Evolutionary conservation across 306 rosid genomes (phyloP), one percentile per base, ranked within the genome.

Genomic region (Begonia loranthoides): DNA sequence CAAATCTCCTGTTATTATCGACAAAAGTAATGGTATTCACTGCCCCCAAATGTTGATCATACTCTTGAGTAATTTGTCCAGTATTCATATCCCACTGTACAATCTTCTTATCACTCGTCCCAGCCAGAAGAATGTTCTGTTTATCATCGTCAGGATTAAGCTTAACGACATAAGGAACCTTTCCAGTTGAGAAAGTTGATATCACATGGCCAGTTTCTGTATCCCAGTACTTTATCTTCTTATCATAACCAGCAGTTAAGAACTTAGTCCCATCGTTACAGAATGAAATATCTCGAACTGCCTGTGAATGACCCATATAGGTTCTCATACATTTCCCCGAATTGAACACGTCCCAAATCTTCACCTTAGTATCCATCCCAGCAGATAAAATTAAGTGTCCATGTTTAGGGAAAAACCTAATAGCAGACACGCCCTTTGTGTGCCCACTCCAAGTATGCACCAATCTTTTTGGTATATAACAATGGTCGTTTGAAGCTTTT

Each of bases 381-480:
- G 93, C 99, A 0, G 99, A 92, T 8, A 92, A 76, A 57, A 92
- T 70, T 86, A 92, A 80, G 64, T 92, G 99, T 8, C 96, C 99
- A n/a, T 59, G 66, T 65, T 65, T 86, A 0, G 99, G 99, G 79
- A 86, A 92, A 73, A 90, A 90, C 46, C 96, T 56, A 53, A 90
- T 90, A 1, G 99, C 99, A 4, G 92, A 78, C 38, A 92, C 99
- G 9, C 99, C 93, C 69, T 80, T 86, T 0, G 96, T 92, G 61
- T 92, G 99, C 16, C 99, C 99, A 55, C 99, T 92, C 99, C 99
- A 92, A 12, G 99, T 92, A 60, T 86, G 96, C 63, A 92, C 96
- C 73, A 83, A 73, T 66, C 99, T 80, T 73, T 90, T 90, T 0
- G 99, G 99, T 51, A 92, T 92, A 61, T 83, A 92, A 60, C 96